Evolutionary conservation across 2,329 filamentous ascomycete species (phyloP).

Genomic region (Rutstroemia sp.): DNA sequence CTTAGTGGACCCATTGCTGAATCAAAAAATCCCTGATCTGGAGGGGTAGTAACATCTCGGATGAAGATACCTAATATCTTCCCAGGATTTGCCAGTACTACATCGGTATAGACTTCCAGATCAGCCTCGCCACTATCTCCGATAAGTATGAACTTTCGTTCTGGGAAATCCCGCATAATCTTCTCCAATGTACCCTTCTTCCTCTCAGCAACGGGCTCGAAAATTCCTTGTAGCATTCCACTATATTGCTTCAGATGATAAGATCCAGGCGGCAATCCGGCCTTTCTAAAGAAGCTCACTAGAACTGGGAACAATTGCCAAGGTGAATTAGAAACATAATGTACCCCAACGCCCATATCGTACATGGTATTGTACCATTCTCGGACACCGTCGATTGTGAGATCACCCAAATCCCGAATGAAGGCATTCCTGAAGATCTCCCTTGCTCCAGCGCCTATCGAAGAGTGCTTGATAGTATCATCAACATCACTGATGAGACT

Average conservation of each 20-base stretch:
- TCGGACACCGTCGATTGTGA: slow-evolving; percentile 78
- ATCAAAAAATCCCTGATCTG: slow-evolving; percentile 71
- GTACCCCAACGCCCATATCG: slow-evolving; percentile 75
- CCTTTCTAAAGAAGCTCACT: slow-evolving; percentile 73
- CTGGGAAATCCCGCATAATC: slow-evolving; percentile 82
- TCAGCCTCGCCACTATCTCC: slow-evolving; percentile 97
- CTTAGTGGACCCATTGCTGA: slow-evolving; percentile 27
- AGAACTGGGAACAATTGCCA: slow-evolving; percentile 95
- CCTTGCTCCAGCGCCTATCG: slow-evolving; percentile 76
- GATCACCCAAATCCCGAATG: slow-evolving; percentile 71
- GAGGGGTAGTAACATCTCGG: slow-evolving; percentile 82
- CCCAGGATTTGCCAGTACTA: slow-evolving; percentile 77
- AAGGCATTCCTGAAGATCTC: slow-evolving; percentile 98
- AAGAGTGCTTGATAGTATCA: slow-evolving; percentile 94
- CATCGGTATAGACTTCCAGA: slow-evolving; percentile 91
- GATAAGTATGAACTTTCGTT: slow-evolving; percentile 81
- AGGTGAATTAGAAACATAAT: slow-evolving; percentile 98
- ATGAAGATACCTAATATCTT: slow-evolving; percentile 84
- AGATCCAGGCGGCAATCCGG: slow-evolving; percentile 76
- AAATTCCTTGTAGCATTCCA: slow-evolving; percentile 96
- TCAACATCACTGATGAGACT: slow-evolving; percentile 97
- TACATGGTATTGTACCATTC: slow-evolving; percentile 83
- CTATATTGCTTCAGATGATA: slow-evolving; percentile 95
- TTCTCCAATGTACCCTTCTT: slow-evolving; percentile 84
- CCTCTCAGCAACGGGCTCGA: slow-evolving; percentile 91